Percentiles rank a stretch among this genome's conserved stretches.
Conservation (phyloP, 306 rosid species). For the Cicer pinnatifidum region DNA sequence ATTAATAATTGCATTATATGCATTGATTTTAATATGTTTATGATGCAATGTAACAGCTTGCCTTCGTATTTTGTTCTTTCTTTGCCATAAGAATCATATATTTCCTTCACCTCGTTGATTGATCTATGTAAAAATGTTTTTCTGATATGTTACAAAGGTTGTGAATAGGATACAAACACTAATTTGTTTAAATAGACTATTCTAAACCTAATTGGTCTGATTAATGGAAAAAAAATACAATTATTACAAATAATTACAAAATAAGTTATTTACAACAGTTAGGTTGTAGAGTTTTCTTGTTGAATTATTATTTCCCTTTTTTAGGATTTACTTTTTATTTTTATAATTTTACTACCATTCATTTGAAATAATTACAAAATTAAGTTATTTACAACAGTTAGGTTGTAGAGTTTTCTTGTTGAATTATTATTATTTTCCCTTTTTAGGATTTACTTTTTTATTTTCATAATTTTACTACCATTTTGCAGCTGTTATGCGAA, state of each 20-base stretch:
- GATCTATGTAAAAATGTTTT: background rate
- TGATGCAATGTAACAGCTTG: slow-evolving; percentile 17
- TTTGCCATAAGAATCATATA: slow-evolving; percentile 8
- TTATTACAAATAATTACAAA: too few relatives aligned
- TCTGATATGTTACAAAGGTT: too few relatives aligned
- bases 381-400: background rate
- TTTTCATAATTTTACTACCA: slow-evolving; percentile 20
- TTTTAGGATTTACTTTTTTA: background rate
- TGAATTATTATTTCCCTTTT: background rate
- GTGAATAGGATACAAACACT: too few relatives aligned
- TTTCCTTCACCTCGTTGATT: background rate
- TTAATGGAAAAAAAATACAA: too few relatives aligned
- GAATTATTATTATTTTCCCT: slow-evolving; percentile 4
- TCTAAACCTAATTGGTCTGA: too few relatives aligned
- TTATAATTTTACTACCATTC: background rate
- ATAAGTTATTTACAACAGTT: background rate
- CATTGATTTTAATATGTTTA: slow-evolving; percentile 25
- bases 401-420: slow-evolving; percentile 21
- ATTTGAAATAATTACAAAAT: too few relatives aligned
- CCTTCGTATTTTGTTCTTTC: slow-evolving; percentile 10
- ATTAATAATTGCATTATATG: slow-evolving; percentile 22
- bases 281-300: slow-evolving; percentile 23
- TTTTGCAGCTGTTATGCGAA: slow-evolving; percentile 86
- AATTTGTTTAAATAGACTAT: too few relatives aligned
- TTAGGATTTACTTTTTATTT: background rate